Evolutionary conservation across 768 basidiomycete genomes (phyloP), one percentile per base, ranked within the genome.

Genomic region (Russula emetica): DNA sequence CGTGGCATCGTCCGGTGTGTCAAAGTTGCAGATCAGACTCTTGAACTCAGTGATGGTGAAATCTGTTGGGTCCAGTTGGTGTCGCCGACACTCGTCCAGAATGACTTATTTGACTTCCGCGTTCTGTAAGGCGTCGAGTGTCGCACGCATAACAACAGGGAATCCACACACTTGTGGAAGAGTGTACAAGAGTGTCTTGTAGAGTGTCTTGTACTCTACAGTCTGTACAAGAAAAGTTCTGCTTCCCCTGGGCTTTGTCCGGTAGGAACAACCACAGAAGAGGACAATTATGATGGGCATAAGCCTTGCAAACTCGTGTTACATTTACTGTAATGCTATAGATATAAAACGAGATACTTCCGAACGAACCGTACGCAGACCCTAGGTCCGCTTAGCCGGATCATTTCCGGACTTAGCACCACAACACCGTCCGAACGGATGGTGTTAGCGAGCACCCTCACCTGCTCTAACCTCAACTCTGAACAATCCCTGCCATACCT

Each of bases 401-500:
- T 58, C 18, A 36, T 16, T 45, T 20, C 55, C 49, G 34, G 34
- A 63, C 47, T 34, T 8, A 20, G 42, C 34, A 52, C 30, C 16
- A 20, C 36, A 22, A 20, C 36, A 22, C 34, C 36, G 2, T 11
- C 34, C 38, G 30, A 20, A 42, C 7, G 9, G 18, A 57, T 20
- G 13, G 7, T 22, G 26, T 3, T 11, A 54, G 24, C 51, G 42
- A 45, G 28, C 18, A 11, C 22, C 30, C 42, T 53, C 44, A 40
- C 52, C 53, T 64, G 28, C 9, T n/a, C 45, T 42, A 20, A 64
- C 44, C 32, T 64, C 63, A 4, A 64, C 47, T 36, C 54, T 47
- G 54, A 64, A 64, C 5, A 64, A 8, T 13, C 58, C 63, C 13
- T 60, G 47, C 63, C 63, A 64, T 13, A 64, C 63, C 8, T 64